A percentile compares a stretch with the other conserved stretches of the same genome.
These are phyloP conservation scores for Ogataea salicorniae DNA, from an alignment of 805 yeast genomes.

Conservation along the genomic window DNA sequence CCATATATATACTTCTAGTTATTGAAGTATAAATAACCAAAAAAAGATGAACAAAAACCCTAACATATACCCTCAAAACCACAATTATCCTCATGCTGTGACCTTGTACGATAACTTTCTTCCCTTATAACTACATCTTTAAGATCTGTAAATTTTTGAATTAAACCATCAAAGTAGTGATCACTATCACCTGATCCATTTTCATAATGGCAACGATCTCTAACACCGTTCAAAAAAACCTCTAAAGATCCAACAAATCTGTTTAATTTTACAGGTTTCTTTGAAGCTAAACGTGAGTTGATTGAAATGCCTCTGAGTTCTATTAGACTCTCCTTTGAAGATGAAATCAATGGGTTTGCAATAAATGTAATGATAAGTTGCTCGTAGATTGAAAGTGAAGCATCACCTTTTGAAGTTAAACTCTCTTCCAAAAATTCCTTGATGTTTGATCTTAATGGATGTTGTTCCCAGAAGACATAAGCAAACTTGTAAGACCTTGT, in stretches of 20 bases:
- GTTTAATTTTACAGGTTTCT: conserved; percentile 1
- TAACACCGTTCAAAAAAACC: conserved; percentile 13
- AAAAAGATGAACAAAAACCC: too few species aligned
- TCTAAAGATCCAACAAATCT: conserved; percentile 15
- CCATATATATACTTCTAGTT: too few species aligned
- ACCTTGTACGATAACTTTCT: not conserved
- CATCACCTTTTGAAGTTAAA: not conserved
- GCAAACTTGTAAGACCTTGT: conserved; percentile 10
- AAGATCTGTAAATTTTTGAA: conserved; percentile 3
- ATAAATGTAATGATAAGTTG: conserved; percentile 8
- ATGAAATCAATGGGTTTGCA: conserved; percentile 10
- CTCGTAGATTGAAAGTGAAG: conserved; percentile 1
- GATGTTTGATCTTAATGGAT: conserved; percentile 13
- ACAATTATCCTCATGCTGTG: not conserved
- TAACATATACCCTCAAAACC: too few species aligned
- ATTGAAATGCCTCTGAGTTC: conserved; percentile 12
- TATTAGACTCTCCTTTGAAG: conserved; percentile 1
- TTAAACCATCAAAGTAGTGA: not conserved
- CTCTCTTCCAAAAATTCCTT: conserved; percentile 8
- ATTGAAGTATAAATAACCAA: too few species aligned
- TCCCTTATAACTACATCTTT: not conserved
- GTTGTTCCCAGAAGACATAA: conserved; percentile 25
- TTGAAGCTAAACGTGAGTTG: conserved; percentile 5
- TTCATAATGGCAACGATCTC: conserved; percentile 4
- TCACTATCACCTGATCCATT: not conserved